Base-by-base conservation (phyloP, 495 filamentous ascomycete genomes). In the Glonium stellatum region DNA sequence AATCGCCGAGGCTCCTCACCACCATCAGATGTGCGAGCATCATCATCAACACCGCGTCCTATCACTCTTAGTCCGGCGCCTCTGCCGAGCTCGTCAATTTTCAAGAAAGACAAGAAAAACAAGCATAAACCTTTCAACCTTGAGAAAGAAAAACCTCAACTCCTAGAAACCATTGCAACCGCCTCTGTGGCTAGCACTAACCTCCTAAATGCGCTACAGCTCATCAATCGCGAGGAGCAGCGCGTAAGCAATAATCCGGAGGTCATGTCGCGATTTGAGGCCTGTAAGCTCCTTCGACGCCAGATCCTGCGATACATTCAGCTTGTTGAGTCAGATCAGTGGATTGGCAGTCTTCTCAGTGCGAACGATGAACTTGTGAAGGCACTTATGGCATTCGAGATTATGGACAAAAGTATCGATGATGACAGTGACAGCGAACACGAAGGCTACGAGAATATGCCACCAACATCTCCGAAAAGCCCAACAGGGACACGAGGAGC, bases 361-460 rank as follows among this genome's bases (percentile, higher is more conserved):
- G 75, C 75, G 23, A 78, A 78, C 61, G 75, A 78, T 53, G 75
- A 78, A 64, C 69, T 99, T 18, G 87, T 97, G 47, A 86, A 83
- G n/a, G 92, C 92, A 1, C 77, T 99, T 57, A 95, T 93, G 83
- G 87, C 91, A 0, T 99, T 89, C 69, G 93, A 97, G 72, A 87
- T 95, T 53, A 79, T 96, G 23, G 92, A 99, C 70, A 91, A 93
- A 64, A 96, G 93, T 61, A 86, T 97, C 59, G 92, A 97, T 61
- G 90, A 95, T 51, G 93, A 99, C 72, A 95, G 90, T 65, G 95
- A 99, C 69, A 96, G 90, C 53, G 95, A 97, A 51, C 60, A 71
- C 68, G 54, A 71, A 83, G 22, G 78, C 79, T 21, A 49, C 15
- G 11, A 12, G 18, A 8, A 25, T 19, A 21, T 34, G 15, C 18